These are phyloP conservation scores for Kokia cookei DNA, from an alignment of 441 rosid genomes.

Conservation along the genomic window DNA sequence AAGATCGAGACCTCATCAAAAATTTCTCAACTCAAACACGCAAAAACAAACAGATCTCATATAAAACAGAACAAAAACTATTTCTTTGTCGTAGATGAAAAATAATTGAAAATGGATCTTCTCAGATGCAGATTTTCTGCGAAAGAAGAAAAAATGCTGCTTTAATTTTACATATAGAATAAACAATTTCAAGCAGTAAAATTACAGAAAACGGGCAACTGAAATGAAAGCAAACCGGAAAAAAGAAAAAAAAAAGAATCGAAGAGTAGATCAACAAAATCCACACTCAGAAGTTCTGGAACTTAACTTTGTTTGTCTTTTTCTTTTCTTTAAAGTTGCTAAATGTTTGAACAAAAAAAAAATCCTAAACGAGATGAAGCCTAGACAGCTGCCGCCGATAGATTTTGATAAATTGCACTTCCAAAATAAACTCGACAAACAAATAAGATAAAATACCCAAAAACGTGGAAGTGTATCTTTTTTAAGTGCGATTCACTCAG, in stretches of 20 bases:
- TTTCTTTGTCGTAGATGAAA: neutral
- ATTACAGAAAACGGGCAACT: neutral
- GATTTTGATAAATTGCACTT: too few relatives aligned
- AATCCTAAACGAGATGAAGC: too few relatives aligned
- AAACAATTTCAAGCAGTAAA: neutral
- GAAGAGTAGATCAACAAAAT: neutral
- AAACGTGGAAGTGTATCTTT: too few relatives aligned
- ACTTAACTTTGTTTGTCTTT: neutral
- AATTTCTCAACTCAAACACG: neutral
- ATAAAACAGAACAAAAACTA: neutral
- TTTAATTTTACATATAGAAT: neutral
- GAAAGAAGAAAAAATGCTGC: neutral
- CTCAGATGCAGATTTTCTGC: neutral
- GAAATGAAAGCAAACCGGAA: neutral
- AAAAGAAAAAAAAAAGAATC: neutral
- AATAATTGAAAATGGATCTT: neutral
- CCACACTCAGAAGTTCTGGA: neutral
- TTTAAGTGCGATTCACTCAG: too few relatives aligned
- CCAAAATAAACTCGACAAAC: too few relatives aligned
- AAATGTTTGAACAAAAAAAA: too few relatives aligned
- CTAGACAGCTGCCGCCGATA: too few relatives aligned
- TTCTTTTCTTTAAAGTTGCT: neutral
- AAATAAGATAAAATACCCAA: too few relatives aligned
- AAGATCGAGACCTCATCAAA: conserved; percentile 31
- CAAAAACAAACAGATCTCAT: neutral